Evolutionary conservation across 2,329 filamentous ascomycete genomes (phyloP).

Genomic region (Colletotrichum liaoningense): DNA sequence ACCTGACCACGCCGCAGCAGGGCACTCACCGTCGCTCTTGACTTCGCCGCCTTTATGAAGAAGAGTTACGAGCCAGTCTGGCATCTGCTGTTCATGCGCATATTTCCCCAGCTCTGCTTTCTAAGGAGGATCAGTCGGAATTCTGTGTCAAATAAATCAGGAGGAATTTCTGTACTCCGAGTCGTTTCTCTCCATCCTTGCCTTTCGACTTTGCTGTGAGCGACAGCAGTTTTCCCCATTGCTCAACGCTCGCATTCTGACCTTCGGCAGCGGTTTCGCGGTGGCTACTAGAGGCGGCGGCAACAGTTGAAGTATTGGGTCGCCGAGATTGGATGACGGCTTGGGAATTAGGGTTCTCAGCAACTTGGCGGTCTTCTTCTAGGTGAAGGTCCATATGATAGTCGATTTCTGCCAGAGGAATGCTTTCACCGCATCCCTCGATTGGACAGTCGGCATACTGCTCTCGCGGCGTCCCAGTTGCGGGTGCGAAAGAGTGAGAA

Average conservation of each 20-base stretch:
- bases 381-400: conserved; percentile 70
- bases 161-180: conserved; percentile 14
- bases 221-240: conserved; percentile 44
- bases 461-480: conserved; percentile 45
- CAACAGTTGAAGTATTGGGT: not conserved
- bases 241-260: conserved; percentile 40
- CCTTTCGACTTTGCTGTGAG: not conserved
- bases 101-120: conserved; percentile 77
- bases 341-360: conserved; percentile 19
- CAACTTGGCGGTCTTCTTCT: conserved; percentile 46
- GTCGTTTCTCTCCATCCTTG: conserved; percentile 7
- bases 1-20: conserved; percentile 40
- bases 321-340: not conserved
- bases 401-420: conserved; percentile 62
- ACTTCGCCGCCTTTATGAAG: conserved; percentile 70
- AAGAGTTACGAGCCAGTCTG: conserved; percentile 72
- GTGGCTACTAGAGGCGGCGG: not conserved
- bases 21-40: conserved; percentile 59
- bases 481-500: conserved; percentile 6
- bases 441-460: conserved; percentile 27
- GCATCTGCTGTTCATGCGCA: conserved; percentile 81
- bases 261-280: not conserved
- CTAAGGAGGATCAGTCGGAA: conserved; percentile 40
- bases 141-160: not conserved
- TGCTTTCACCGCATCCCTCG: conserved; percentile 70